Conservation (phyloP, 1,139 yeast genomes). For the Keqinozyma sinolaborantium region DNA sequence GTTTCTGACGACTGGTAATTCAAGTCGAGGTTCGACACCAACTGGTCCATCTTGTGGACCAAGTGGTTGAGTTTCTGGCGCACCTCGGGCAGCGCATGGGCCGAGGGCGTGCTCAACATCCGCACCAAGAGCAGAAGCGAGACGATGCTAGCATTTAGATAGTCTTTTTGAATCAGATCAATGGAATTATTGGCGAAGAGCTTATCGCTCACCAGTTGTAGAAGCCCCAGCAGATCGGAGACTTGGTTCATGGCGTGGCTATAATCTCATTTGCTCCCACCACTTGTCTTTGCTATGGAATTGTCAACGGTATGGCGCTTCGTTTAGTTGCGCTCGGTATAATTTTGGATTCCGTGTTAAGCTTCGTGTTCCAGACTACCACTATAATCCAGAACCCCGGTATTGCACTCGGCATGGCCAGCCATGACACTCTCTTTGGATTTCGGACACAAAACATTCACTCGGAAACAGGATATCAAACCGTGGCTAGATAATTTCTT, state of each 20-base stretch:
- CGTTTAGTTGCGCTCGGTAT: no score
- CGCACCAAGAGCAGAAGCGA: conserved; percentile 5
- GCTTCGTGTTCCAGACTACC: no score
- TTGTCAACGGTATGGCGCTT: no score
- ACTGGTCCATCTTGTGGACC: conserved; percentile 1
- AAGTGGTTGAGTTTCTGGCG: conserved; percentile 1
- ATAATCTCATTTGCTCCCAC: no score
- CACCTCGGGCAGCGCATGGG: conserved; percentile 1
- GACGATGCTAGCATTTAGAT: conserved; percentile 7
- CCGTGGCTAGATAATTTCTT: conserved; percentile 60
- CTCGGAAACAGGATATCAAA: conserved; percentile 43
- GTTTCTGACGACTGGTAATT: no score
- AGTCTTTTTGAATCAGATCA: conserved; percentile 9
- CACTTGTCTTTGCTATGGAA: no score
- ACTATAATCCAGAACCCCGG: no score
- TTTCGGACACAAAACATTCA: conserved; percentile 10
- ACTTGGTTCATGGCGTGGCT: no score
- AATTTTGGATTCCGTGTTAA: no score
- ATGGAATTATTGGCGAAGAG: neutral
- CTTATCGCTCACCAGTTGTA: no score
- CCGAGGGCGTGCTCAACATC: conserved; percentile 1
- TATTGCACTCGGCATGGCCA: no score
- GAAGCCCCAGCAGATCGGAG: no score
- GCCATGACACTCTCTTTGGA: conserved; percentile 1
- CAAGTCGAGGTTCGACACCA: neutral